phyloP scores from a whole-genome alignment of 768 basidiomycete species.

The Russula sp. region DNA sequence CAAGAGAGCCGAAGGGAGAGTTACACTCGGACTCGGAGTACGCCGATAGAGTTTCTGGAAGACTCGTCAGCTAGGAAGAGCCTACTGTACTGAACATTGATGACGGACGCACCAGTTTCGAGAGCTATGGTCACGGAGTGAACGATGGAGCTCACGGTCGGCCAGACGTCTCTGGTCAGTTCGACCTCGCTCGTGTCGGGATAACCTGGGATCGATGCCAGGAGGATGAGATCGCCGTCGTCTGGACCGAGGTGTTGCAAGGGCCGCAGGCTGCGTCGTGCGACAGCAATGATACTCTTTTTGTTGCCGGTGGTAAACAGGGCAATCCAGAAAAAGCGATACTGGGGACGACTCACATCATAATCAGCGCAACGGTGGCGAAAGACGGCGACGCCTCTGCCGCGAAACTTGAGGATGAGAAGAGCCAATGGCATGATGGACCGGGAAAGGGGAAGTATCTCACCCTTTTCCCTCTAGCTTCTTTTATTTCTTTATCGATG shows the following conservation, averaged over 20 bases:
- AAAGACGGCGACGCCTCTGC: constrained; percentile 10
- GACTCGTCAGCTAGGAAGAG: not conserved
- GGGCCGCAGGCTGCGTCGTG: not conserved
- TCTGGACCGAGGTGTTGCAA: not conserved
- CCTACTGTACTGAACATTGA: no score
- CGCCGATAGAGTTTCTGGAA: not conserved
- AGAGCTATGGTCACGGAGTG: constrained; percentile 7
- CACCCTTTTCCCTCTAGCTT: no score
- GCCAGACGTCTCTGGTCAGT: constrained; percentile 2
- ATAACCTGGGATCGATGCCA: constrained; percentile 1
- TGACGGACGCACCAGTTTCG: constrained; percentile 6
- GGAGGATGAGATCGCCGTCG: not conserved
- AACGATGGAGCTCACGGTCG: not conserved
- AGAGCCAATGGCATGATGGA: no score
- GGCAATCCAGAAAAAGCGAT: no score
- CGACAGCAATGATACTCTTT: constrained; percentile 6
- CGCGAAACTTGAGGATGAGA: constrained; percentile 13
- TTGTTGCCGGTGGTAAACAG: no score
- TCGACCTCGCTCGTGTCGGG: not conserved
- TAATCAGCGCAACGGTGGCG: not conserved
- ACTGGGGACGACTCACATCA: constrained; percentile 1
- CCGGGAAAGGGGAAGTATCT: no score
- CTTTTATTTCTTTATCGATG: no score
- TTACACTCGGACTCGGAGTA: no score
- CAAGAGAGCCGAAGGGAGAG: no score